These are phyloP conservation scores for Phellopilus nigrolimitatus DNA, from an alignment of 1,284 basidiomycete species.

Conservation along the genomic window DNA sequence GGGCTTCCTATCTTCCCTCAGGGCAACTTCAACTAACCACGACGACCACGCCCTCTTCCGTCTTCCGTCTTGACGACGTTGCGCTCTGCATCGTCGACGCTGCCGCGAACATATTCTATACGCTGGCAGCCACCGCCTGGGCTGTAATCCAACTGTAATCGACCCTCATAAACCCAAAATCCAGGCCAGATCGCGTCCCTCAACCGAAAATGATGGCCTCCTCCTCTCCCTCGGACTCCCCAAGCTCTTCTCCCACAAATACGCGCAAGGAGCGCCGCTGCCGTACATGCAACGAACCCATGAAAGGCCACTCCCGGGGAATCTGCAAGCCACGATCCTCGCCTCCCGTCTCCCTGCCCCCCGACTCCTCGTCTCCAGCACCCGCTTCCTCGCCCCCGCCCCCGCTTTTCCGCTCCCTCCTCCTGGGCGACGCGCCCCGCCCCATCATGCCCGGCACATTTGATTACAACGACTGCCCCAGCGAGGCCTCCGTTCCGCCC, in stretches of 20 bases:
- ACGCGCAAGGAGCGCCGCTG: conserved; percentile 16
- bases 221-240: conserved; percentile 10
- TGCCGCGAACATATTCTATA: no score
- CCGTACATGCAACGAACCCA: conserved; percentile 17
- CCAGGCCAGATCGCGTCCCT: neutral
- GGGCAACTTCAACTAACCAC: no score
- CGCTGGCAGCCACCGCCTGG: no score
- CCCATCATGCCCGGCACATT: conserved; percentile 15
- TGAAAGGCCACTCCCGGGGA: conserved; percentile 20
- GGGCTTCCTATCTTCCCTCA: no score
- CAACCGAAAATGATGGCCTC: conserved; percentile 1
- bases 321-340: conserved; percentile 1
- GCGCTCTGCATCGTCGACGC: no score
- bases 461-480: conserved; percentile 9
- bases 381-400: conserved; percentile 4
- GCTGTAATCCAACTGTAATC: no score
- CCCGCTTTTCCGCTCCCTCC: conserved; percentile 1
- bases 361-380: conserved; percentile 7
- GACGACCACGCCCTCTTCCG: no score
- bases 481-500: conserved; percentile 12
- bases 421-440: neutral
- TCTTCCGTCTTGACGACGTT: no score
- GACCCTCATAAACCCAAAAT: conserved; percentile 3
- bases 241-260: neutral
- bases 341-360: no score